These are phyloP conservation scores for Citrus hindsii DNA, from an alignment of 345 rosid genomes.

Conservation along the genomic window DNA sequence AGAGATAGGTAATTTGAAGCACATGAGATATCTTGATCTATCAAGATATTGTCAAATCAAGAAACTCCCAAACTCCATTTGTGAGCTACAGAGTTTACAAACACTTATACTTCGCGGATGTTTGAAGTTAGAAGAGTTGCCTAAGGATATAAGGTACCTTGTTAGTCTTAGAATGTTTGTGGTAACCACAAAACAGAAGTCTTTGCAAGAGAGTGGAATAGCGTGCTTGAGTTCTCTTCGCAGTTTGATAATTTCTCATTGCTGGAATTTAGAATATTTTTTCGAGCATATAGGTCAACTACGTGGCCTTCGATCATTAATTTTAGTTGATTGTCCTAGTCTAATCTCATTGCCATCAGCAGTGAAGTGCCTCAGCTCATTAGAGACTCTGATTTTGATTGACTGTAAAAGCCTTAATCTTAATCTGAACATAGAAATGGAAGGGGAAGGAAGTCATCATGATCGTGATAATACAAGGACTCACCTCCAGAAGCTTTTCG, in stretches of 20 bases:
- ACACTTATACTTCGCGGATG: not conserved
- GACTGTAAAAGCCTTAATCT: slow-evolving; percentile 14
- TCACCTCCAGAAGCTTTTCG: slow-evolving; percentile 12
- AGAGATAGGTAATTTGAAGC: slow-evolving; percentile 14
- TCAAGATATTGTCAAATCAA: fast-evolving
- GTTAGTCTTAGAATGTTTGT: slow-evolving; percentile 9
- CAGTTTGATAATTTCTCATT: not conserved
- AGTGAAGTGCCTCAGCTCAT: not conserved
- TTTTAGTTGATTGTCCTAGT: not conserved
- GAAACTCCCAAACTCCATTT: slow-evolving; percentile 15
- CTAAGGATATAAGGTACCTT: slow-evolving; percentile 7
- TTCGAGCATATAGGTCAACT: slow-evolving; percentile 14
- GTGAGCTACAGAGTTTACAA: not conserved
- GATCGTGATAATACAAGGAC: not conserved
- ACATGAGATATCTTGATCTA: slow-evolving; percentile 22
- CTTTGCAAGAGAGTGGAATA: not conserved
- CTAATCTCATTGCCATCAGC: slow-evolving; percentile 16
- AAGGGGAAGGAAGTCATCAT: no score
- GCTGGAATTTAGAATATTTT: not conserved
- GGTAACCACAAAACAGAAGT: not conserved
- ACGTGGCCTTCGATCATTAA: slow-evolving; percentile 9
- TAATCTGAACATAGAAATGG: not conserved
- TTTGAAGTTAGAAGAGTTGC: not conserved
- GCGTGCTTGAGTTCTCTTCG: not conserved
- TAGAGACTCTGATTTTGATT: slow-evolving; percentile 14